Evolutionary conservation across 805 yeast species (phyloP), one percentile per base, ranked within the genome.

Genomic region (Cyberlindnera subsufficiens): DNA sequence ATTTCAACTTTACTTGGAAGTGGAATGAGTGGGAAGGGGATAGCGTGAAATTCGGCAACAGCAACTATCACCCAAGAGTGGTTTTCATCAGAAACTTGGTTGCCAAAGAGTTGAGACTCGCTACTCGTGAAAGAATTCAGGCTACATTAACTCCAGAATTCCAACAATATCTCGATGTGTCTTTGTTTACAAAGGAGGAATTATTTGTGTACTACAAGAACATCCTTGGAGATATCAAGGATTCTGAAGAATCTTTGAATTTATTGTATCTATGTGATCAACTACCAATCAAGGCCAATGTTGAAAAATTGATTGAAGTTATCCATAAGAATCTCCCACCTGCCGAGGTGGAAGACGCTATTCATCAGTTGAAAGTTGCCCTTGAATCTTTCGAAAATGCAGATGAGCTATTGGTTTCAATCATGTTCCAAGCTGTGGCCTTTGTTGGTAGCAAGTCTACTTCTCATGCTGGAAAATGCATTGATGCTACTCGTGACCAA

Each of bases 1-100:
- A 91, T 60, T 93, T 91, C 63, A 89, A 85, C 44, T 93, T 87
- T 65, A 86, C 90, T 31, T 93, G 99, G 99, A 88, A 89, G 59
- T 93, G 99, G 99, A 79, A 77, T 49, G 98, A 90, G 62, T 93
- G 99, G 99, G 77, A 74, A 22, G 65, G 63, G 3, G 86, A 81
- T 54, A 72, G 82, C 0, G 54, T 59, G n/a, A 61, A 60, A 37
- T 72, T 68, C 37, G 66, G 74, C 30, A 60, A 67, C 30, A 66
- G 71, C 25, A 54, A 57, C 14, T 79, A 76, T 55, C 90, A 86
- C 58, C 96, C 97, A 11, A 79, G 78, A 51, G 72, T 77, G 48
- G 76, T 74, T 37, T 83, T 91, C 51, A 78, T 91, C 46, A 78
- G 74, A 52, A 89, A 89, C 63, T 70, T 90, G 49, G 81, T 93